These are phyloP conservation scores for Paraphaeosphaeria sporulosa DNA, from an alignment of 2,329 filamentous ascomycete genomes.

Conservation along the genomic window DNA sequence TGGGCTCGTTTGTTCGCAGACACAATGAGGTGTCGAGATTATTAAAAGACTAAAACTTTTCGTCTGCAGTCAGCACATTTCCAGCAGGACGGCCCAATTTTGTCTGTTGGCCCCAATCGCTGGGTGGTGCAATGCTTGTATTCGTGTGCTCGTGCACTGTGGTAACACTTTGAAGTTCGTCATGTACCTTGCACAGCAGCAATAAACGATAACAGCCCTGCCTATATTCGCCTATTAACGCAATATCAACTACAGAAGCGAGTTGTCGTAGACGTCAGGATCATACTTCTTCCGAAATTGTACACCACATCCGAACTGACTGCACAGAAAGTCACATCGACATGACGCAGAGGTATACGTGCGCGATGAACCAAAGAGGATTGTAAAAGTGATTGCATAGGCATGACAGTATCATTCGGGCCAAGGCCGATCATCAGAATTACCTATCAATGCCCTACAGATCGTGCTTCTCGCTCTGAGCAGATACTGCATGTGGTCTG, in stretches of 20 bases:
- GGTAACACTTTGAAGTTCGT: conserved; percentile 5
- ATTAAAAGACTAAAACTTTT: not conserved
- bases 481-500: not conserved
- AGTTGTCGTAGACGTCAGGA: conserved; percentile 9
- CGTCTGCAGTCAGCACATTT: not conserved
- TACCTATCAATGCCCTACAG: not conserved
- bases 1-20: not conserved
- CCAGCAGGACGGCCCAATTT: not conserved
- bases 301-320: not conserved
- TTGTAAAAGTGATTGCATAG: not conserved
- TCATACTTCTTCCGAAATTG: not conserved
- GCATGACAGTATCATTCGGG: not conserved
- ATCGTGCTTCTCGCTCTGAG: not conserved
- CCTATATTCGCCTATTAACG: not conserved
- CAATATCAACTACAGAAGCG: conserved; percentile 3
- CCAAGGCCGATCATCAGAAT: not conserved
- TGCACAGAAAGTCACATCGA: not conserved
- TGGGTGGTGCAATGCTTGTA: not conserved
- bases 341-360: not conserved
- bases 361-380: not conserved
- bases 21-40: not conserved
- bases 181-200: conserved; percentile 3
- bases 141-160: not conserved
- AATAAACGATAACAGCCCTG: conserved; percentile 6
- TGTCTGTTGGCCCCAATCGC: not conserved